A percentile compares a stretch with the other conserved stretches of the same genome.
phyloP scores from a whole-genome alignment of 2,329 filamentous ascomycete species.

The Nothophaeocryptopus gaeumannii region DNA sequence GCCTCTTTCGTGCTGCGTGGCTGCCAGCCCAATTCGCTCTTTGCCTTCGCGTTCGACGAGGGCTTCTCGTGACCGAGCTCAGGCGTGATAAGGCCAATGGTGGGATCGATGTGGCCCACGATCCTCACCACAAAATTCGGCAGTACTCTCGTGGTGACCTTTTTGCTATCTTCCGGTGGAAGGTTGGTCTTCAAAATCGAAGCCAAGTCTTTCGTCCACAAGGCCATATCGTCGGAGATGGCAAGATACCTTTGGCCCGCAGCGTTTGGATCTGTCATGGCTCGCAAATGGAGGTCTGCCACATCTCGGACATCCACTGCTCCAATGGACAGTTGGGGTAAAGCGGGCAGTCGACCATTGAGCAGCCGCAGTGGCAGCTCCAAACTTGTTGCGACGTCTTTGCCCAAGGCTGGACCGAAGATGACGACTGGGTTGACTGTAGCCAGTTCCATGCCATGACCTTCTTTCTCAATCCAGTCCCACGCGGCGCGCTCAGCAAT shows the following conservation, averaged over 20 bases:
- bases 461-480: constrained; percentile 35
- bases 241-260: constrained; percentile 29
- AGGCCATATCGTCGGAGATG: constrained; percentile 11
- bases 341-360: constrained; percentile 32
- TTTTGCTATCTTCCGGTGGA: constrained; percentile 18
- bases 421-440: constrained; percentile 33
- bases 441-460: constrained; percentile 29
- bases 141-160: constrained; percentile 18
- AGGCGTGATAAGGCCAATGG: constrained; percentile 20
- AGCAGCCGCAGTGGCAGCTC: constrained; percentile 29
- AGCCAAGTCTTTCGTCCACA: constrained; percentile 27
- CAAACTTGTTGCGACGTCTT: constrained; percentile 27
- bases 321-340: constrained; percentile 28
- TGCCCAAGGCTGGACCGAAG: constrained; percentile 33
- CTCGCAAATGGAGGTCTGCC: constrained; percentile 32
- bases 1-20: constrained; percentile 26
- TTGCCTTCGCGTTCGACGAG: constrained; percentile 29
- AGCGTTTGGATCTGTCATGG: constrained; percentile 30
- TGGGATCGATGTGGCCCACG: constrained; percentile 19
- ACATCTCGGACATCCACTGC: constrained; percentile 37
- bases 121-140: constrained; percentile 26
- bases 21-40: constrained; percentile 25
- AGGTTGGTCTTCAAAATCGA: constrained; percentile 24
- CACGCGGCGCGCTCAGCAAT: constrained; percentile 37
- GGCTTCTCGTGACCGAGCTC: constrained; percentile 26